These are phyloP conservation scores for Penicillium antarcticum DNA, from an alignment of 495 filamentous ascomycete genomes.

Conservation along the genomic window DNA sequence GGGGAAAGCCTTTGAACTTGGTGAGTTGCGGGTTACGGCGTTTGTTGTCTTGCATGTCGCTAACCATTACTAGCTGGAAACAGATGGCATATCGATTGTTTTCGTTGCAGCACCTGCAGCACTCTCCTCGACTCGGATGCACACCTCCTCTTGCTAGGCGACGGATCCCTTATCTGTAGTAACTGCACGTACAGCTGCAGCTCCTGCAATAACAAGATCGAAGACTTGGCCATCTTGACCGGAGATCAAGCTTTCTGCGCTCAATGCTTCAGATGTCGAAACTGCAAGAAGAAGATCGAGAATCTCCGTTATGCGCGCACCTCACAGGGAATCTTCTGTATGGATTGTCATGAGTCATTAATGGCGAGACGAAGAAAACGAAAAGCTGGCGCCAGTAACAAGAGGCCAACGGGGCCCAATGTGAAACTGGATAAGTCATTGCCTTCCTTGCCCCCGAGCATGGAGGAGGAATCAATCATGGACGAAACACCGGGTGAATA, in stretches of 20 bases:
- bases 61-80: constrained; percentile 70
- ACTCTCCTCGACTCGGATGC: constrained; percentile 97
- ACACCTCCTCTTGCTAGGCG: constrained; percentile 93
- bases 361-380: constrained; percentile 96
- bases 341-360: constrained; percentile 98
- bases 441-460: constrained; percentile 82
- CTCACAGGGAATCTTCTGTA: constrained; percentile 98
- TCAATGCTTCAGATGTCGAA: constrained; percentile 93
- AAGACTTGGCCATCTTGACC: constrained; percentile 95
- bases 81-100: constrained; percentile 99
- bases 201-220: constrained; percentile 95
- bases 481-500: constrained; percentile 67
- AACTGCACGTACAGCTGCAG: constrained; percentile 99
- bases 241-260: constrained; percentile 99
- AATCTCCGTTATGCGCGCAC: constrained; percentile 97
- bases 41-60: constrained; percentile 6
- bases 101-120: constrained; percentile 94
- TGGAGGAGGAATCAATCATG: constrained; percentile 58
- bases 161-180: constrained; percentile 97
- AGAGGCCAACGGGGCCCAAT: constrained; percentile 52
- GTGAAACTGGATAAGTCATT: constrained; percentile 89
- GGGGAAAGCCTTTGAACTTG: constrained; percentile 96
- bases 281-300: constrained; percentile 98
- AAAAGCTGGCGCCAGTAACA: constrained; percentile 54
- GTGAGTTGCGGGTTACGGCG: constrained; percentile 51